Evolutionary conservation across 176 grass and related monocot genomes (phyloP).

Genomic region (Hsuehochloa calcarea): DNA sequence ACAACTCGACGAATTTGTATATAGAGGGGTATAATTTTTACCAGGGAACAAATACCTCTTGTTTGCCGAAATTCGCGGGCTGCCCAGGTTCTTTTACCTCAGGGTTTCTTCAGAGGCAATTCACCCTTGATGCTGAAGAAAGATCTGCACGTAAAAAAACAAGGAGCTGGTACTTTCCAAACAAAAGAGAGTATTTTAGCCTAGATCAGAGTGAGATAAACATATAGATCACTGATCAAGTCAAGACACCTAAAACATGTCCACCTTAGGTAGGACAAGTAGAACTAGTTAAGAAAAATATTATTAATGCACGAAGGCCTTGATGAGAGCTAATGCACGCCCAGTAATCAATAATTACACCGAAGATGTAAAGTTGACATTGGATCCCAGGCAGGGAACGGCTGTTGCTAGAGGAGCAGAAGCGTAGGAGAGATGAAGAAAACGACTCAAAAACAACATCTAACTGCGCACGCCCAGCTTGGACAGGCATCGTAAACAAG

Average conservation of each 20-base stretch:
- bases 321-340: constrained; percentile 39
- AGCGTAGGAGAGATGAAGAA: background rate
- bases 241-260: constrained; percentile 29
- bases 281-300: background rate
- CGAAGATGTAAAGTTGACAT: constrained; percentile 54
- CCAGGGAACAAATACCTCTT: constrained; percentile 20
- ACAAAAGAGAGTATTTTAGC: background rate
- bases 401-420: background rate
- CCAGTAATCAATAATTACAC: constrained; percentile 45
- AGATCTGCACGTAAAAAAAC: constrained; percentile 31
- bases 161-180: background rate
- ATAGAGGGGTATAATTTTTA: background rate
- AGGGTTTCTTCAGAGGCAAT: constrained; percentile 16
- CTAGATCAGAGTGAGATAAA: background rate
- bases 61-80: background rate
- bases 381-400: constrained; percentile 28
- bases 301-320: constrained; percentile 17
- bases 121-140: background rate
- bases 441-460: background rate
- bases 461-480: constrained; percentile 31
- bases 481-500: constrained; percentile 47
- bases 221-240: background rate
- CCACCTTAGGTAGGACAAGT: background rate
- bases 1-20: constrained; percentile 5
- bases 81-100: background rate